phyloP scores from a whole-genome alignment of 2,329 filamentous ascomycete genomes.

The Fonsecaea erecta region DNA sequence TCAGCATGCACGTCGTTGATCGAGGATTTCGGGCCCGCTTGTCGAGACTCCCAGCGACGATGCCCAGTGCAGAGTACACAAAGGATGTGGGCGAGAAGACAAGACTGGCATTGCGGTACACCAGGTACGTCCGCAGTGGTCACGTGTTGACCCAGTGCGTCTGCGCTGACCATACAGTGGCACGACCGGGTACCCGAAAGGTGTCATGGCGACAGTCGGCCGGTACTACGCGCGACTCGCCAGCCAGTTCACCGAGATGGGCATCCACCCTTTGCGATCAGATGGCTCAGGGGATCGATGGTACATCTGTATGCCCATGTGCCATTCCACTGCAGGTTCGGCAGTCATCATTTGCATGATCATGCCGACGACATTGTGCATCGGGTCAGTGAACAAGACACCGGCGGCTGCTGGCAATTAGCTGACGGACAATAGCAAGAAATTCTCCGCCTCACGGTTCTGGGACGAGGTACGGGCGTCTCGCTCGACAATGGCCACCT shows the following conservation, averaged over 20 bases:
- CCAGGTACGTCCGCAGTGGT: slow-evolving; percentile 50
- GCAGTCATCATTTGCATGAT: slow-evolving; percentile 53
- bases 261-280: slow-evolving; percentile 28
- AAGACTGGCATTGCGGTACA: slow-evolving; percentile 55
- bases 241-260: slow-evolving; percentile 42
- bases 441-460: slow-evolving; percentile 32
- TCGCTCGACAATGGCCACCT: slow-evolving; percentile 62
- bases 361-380: slow-evolving; percentile 46
- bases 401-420: slow-evolving; percentile 59
- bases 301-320: slow-evolving; percentile 78
- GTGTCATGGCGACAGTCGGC: slow-evolving; percentile 47
- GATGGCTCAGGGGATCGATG: slow-evolving; percentile 57
- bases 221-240: background rate
- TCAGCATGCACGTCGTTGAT: slow-evolving; percentile 47
- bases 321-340: slow-evolving; percentile 75
- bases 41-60: slow-evolving; percentile 52
- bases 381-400: slow-evolving; percentile 65
- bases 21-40: slow-evolving; percentile 54
- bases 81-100: slow-evolving; percentile 41
- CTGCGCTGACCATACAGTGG: slow-evolving; percentile 53
- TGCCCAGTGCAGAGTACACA: slow-evolving; percentile 61
- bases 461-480: slow-evolving; percentile 37
- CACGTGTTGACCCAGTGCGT: too few species aligned
- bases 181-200: slow-evolving; percentile 76
- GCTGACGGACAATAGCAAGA: background rate